A percentile compares a stretch with the other conserved stretches of the same genome.
Conservation (phyloP, 2,329 filamentous ascomycete genomes). For the Xylaria digitata region DNA sequence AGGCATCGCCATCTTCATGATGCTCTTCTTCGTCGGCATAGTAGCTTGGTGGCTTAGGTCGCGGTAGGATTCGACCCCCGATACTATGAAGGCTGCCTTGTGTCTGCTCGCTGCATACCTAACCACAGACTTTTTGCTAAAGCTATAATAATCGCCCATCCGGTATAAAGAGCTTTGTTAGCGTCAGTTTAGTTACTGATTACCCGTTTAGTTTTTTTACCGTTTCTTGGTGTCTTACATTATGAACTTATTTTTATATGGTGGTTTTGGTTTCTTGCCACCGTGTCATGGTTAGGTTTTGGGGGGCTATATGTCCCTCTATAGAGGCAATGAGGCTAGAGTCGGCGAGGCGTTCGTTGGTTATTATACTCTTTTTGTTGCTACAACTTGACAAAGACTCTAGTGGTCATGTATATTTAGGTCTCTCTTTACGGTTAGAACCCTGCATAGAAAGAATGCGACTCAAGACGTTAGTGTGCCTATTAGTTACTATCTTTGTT, state of each 20-base stretch:
- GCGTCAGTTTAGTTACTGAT: no score
- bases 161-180: no score
- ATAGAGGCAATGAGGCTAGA: background rate
- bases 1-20: constrained; percentile 59
- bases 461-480: background rate
- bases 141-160: background rate
- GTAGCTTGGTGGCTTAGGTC: constrained; percentile 59
- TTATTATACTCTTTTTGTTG: constrained; percentile 17
- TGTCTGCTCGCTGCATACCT: background rate
- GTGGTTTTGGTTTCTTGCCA: background rate
- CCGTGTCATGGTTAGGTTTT: background rate
- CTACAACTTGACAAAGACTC: background rate
- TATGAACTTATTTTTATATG: background rate
- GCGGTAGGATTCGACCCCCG: constrained; percentile 40
- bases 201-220: background rate
- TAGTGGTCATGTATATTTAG: background rate
- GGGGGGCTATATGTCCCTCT: background rate
- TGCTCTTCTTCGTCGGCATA: constrained; percentile 56
- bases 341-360: background rate
- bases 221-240: background rate
- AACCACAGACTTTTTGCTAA: background rate
- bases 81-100: background rate
- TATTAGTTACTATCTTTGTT: constrained; percentile 1
- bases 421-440: background rate
- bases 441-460: background rate